Conservation (phyloP, 495 filamentous ascomycete species). For the Daldinia loculata region DNA sequence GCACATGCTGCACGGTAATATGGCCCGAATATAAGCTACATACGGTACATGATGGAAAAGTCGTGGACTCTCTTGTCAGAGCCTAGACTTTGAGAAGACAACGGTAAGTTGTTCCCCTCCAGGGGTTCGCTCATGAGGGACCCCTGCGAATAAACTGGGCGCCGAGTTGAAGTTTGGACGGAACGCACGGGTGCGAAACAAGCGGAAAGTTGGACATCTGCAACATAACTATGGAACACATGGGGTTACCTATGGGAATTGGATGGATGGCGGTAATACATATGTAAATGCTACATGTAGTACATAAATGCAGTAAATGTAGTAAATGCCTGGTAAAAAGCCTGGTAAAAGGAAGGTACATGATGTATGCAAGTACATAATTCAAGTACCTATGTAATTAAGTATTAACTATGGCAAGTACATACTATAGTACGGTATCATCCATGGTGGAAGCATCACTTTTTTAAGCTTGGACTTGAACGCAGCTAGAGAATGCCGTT, state of each 20-base stretch:
- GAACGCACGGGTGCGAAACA: constrained; percentile 20
- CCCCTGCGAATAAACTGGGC: constrained; percentile 19
- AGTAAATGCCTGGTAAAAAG: background rate
- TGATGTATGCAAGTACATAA: background rate
- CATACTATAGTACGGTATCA: background rate
- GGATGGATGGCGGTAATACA: constrained; percentile 2
- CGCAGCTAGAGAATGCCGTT: constrained; percentile 37
- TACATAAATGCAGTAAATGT: background rate
- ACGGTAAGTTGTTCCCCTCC: constrained; percentile 8
- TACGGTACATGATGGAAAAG: background rate
- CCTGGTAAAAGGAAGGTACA: constrained; percentile 11
- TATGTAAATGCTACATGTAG: background rate
- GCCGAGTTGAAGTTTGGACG: constrained; percentile 15
- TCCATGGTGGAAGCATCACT: background rate
- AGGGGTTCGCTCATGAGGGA: constrained; percentile 26
- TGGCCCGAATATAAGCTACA: constrained; percentile 2
- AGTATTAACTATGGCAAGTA: no score
- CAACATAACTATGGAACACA: background rate
- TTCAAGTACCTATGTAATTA: background rate
- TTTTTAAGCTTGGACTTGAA: constrained; percentile 12
- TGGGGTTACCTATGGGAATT: constrained; percentile 6
- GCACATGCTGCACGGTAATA: constrained; percentile 17
- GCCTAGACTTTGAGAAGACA: constrained; percentile 21
- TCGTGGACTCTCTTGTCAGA: constrained; percentile 1
- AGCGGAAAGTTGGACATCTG: constrained; percentile 16